A percentile compares a stretch with the other conserved stretches of the same genome.
Conservation (phyloP, 768 basidiomycete genomes). For the Kondoa subrosea region DNA sequence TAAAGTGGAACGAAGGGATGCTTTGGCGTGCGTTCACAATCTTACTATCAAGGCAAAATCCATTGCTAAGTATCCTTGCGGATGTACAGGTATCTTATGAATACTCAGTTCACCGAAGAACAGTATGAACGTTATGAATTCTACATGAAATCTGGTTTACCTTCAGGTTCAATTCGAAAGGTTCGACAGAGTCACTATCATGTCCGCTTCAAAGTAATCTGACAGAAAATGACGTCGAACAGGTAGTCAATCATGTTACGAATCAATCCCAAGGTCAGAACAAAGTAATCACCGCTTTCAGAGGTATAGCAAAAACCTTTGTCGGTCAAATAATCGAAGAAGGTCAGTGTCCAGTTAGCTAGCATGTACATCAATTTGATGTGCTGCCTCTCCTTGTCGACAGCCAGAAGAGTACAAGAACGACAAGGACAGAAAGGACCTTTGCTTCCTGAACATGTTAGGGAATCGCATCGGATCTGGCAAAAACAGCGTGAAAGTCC, state of each 20-base stretch:
- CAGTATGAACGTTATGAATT: slow-evolving; percentile 83
- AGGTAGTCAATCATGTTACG: slow-evolving; percentile 69
- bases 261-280: slow-evolving; percentile 71
- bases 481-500: slow-evolving; percentile 45
- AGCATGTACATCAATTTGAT: background rate
- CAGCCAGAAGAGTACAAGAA: slow-evolving; percentile 57
- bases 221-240: background rate
- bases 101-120: slow-evolving; percentile 53
- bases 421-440: slow-evolving; percentile 66
- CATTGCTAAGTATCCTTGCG: background rate
- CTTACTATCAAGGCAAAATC: background rate
- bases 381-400: background rate
- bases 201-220: background rate
- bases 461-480: slow-evolving; percentile 73
- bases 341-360: slow-evolving; percentile 37
- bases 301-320: slow-evolving; percentile 73
- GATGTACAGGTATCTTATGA: background rate
- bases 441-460: slow-evolving; percentile 69
- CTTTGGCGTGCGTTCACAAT: background rate
- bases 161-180: slow-evolving; percentile 66
- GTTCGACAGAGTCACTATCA: slow-evolving; percentile 32
- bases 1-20: background rate
- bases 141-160: slow-evolving; percentile 63
- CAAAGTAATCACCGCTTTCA: slow-evolving; percentile 68
- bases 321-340: slow-evolving; percentile 84